A percentile compares a stretch with the other conserved stretches of the same genome.
phyloP scores from a whole-genome alignment of 1,284 basidiomycete species.

The Cryptococcus sp. region DNA sequence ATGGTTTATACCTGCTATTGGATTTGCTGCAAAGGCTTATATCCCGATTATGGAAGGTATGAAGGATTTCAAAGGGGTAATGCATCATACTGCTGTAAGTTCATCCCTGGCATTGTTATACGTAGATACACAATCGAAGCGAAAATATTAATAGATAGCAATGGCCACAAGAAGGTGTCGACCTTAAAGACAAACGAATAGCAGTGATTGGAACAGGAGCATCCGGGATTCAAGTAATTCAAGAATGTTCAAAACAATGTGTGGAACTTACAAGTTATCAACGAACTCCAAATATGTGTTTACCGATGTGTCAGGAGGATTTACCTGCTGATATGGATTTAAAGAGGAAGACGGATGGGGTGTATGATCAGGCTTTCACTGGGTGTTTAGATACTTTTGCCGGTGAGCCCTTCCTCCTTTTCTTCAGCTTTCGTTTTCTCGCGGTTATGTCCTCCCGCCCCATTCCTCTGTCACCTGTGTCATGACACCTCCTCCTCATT shows the following conservation, averaged over 20 bases:
- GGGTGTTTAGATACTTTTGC: neutral
- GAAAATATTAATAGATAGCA: neutral
- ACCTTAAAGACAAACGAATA: neutral
- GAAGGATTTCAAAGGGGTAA: neutral
- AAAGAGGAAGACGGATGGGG: neutral
- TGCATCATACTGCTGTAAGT: neutral
- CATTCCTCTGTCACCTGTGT: too few species aligned
- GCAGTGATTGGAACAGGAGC: neutral
- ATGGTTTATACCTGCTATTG: neutral
- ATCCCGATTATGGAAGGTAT: neutral
- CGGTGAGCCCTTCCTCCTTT: neutral
- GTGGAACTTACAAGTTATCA: neutral
- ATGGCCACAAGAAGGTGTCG: neutral
- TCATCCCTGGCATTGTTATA: neutral
- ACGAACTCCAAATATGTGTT: neutral
- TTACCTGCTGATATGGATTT: neutral
- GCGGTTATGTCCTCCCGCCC: too few species aligned
- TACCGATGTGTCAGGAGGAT: neutral
- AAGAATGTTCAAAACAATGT: neutral
- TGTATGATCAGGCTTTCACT: neutral
- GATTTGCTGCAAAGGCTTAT: neutral
- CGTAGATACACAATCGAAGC: neutral
- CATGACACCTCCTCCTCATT: too few species aligned
- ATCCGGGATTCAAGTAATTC: neutral
- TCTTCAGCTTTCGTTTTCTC: too few species aligned